Percentiles rank a stretch among this genome's conserved stretches.
phyloP scores from a whole-genome alignment of 371 early-diverging fungal species.

The Dinochytrium kinnereticum region DNA sequence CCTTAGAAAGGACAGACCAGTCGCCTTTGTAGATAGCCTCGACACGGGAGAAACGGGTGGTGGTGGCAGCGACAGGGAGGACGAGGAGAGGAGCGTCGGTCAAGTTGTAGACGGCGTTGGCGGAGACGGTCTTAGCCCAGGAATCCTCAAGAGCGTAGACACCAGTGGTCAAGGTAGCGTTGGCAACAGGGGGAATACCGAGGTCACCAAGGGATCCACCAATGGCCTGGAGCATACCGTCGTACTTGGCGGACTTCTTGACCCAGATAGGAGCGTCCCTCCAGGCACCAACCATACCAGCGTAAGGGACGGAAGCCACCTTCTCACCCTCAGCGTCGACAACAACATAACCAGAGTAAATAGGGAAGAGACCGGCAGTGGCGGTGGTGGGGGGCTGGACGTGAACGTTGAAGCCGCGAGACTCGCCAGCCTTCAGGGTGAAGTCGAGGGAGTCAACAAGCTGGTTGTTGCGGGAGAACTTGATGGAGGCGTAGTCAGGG shows the following conservation, averaged over 20 bases:
- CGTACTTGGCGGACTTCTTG: background rate
- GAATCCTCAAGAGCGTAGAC: background rate
- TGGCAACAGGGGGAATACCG: background rate
- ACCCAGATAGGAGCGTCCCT: background rate
- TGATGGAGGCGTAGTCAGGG: background rate
- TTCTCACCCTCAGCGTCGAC: background rate
- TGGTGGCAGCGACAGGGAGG: constrained; percentile 19
- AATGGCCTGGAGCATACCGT: background rate
- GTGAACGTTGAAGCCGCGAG: background rate
- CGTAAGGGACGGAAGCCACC: background rate
- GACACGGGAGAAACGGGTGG: constrained; percentile 18
- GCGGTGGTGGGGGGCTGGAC: background rate
- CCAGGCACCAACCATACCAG: background rate
- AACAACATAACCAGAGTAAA: constrained; percentile 19
- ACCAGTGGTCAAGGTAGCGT: constrained; percentile 18
- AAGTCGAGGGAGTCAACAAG: background rate
- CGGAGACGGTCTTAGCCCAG: background rate
- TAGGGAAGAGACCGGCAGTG: constrained; percentile 5
- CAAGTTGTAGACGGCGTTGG: background rate
- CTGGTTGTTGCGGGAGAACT: background rate
- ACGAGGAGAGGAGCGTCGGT: background rate
- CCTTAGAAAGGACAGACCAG: background rate
- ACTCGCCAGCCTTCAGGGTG: background rate
- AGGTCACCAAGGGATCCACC: background rate
- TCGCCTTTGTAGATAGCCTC: constrained; percentile 18